Base-by-base conservation (phyloP, 805 yeast species). In the Candida sanyiensis region DNA sequence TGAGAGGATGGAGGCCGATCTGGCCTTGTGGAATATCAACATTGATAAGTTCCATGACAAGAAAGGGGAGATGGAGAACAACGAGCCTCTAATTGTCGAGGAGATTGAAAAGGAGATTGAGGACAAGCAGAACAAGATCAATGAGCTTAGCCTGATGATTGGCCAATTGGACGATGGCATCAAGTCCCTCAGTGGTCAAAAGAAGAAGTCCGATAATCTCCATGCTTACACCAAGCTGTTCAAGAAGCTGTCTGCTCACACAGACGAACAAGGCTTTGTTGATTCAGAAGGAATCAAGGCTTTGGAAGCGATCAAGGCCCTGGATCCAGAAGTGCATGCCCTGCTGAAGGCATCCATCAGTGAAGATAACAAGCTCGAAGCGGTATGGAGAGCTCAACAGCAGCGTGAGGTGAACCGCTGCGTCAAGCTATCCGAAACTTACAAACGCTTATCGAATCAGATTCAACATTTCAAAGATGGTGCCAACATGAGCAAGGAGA, bases 301-400 rank as follows among this genome's bases (percentile, higher is more conserved):
- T 3, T 27, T 54, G 15, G 48, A 48, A 7, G 10, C 30, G 5
- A 27, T 54, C 21, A 42, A 39, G 54, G 50, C 52, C 17, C 44
- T 41, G 22, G 49, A 40, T 21, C 32, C 18, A 5, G 32, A 28
- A 1, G 21, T 47, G 5, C 42, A 51, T 41, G 27, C 31, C 12
- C 35, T 38, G n/a, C 23, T 67, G 17, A 48, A 43, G 16, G 34
- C 43, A 6, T 64, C 65, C 25, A 40, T 63, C 7, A 48, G 46
- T 12, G 43, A 48, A 7, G 72, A 67, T 44, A 51, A 61, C 16
- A 54, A 49, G 28, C 43, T 59, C 7, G 70, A 66, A 38, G 57
- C 65, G 4, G 59, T 57, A 38, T 66, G 69, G 70, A 57, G 65
- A 46, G 61, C 64, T 2, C 50, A 57, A 24, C 69, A 63, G 38